Percentiles rank a stretch among this genome's conserved stretches.
Evolutionary conservation across 139 green algal species (phyloP).

Genomic region (Chlamydomonas sphaeroides): DNA sequence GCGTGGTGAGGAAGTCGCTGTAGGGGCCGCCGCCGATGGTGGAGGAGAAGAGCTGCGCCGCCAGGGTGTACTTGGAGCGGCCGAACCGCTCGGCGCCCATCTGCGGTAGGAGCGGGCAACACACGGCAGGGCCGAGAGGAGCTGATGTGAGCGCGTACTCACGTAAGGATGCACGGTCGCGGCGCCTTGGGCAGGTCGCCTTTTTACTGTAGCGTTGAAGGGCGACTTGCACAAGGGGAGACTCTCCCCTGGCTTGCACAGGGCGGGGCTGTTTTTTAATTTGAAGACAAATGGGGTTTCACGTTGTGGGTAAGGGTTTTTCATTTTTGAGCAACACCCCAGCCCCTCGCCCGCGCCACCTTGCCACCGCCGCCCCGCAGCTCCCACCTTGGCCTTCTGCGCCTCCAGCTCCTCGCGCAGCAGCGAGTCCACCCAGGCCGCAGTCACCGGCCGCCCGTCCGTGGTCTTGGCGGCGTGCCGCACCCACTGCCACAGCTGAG

Average conservation of each 20-base stretch:
- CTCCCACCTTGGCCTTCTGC: neutral
- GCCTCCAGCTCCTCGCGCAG: slow-evolving; percentile 72
- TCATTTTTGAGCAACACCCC: too few species aligned
- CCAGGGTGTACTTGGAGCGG: slow-evolving; percentile 57
- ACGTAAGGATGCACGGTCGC: too few species aligned
- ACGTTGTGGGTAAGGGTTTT: too few species aligned
- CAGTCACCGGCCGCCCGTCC: slow-evolving; percentile 71
- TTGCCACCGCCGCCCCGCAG: too few species aligned
- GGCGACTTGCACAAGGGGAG: too few species aligned
- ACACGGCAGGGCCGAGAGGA: neutral
- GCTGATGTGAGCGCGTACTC: neutral
- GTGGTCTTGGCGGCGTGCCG: slow-evolving; percentile 70
- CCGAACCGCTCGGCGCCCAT: slow-evolving; percentile 46
- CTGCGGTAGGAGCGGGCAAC: slow-evolving; percentile 8
- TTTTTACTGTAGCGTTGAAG: too few species aligned
- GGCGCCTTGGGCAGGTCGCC: too few species aligned
- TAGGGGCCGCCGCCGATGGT: slow-evolving; percentile 54
- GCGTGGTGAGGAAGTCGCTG: slow-evolving; percentile 67
- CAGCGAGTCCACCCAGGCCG: slow-evolving; percentile 58
- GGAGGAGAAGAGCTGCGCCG: slow-evolving; percentile 43
- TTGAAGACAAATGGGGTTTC: too few species aligned
- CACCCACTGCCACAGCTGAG: slow-evolving; percentile 89
- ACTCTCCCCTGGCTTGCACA: too few species aligned
- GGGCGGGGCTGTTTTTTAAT: too few species aligned
- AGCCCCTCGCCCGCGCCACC: too few species aligned